Conservation (phyloP, 1,284 basidiomycete genomes). For the Athelia sp. region DNA sequence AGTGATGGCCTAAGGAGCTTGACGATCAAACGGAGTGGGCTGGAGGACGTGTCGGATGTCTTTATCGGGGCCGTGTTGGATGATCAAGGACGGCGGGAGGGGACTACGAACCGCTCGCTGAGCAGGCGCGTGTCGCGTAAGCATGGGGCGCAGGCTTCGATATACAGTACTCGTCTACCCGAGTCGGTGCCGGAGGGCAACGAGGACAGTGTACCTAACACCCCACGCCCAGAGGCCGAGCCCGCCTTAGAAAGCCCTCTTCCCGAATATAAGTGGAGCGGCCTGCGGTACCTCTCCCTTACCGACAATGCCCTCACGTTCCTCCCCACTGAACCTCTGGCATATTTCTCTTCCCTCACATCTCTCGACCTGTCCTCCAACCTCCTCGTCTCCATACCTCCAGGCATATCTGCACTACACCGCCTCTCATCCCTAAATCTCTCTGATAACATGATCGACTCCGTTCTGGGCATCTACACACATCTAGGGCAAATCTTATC, state of each 20-base stretch:
- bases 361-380: slow-evolving; percentile 91
- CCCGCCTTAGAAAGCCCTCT: slow-evolving; percentile 25
- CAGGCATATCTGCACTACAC: slow-evolving; percentile 69
- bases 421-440: slow-evolving; percentile 86
- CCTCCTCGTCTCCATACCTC: slow-evolving; percentile 81
- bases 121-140: slow-evolving; percentile 38
- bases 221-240: slow-evolving; percentile 5
- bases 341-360: slow-evolving; percentile 70
- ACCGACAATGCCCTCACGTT: slow-evolving; percentile 83
- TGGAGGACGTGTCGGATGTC: slow-evolving; percentile 81
- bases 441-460: slow-evolving; percentile 94
- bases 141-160: slow-evolving; percentile 41
- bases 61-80: slow-evolving; percentile 74
- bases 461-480: slow-evolving; percentile 83
- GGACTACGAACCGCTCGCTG: slow-evolving; percentile 42
- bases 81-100: slow-evolving; percentile 63
- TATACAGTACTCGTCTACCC: slow-evolving; percentile 48
- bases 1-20: slow-evolving; percentile 69
- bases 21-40: slow-evolving; percentile 70
- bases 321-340: slow-evolving; percentile 68
- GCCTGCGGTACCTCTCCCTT: slow-evolving; percentile 74
- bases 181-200: slow-evolving; percentile 55
- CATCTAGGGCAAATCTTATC: slow-evolving; percentile 74
- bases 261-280: slow-evolving; percentile 72
- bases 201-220: slow-evolving; percentile 32